A percentile compares a stretch with the other conserved stretches of the same genome.
Conservation (phyloP, 1,284 basidiomycete species). For the Trametes pubescens region DNA sequence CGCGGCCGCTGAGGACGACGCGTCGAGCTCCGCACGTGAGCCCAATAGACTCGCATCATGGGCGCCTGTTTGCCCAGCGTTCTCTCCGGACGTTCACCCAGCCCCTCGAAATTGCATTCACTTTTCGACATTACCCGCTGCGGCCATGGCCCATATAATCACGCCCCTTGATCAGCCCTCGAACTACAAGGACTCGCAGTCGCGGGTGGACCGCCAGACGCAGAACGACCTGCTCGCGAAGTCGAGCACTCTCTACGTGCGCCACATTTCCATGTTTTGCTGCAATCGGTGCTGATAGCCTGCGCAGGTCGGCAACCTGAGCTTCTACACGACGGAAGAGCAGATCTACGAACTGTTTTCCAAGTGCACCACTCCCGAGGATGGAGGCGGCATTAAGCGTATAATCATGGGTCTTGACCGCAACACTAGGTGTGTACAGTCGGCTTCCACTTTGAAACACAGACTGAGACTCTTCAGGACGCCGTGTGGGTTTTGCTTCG, state of each 20-base stretch:
- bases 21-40: slow-evolving; percentile 34
- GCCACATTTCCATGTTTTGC: slow-evolving; percentile 40
- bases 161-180: slow-evolving; percentile 90
- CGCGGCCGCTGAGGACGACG: slow-evolving; percentile 53
- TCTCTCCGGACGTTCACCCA: slow-evolving; percentile 20
- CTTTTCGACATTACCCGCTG: slow-evolving; percentile 9
- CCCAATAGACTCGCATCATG: slow-evolving; percentile 15
- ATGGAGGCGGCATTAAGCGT: slow-evolving; percentile 96
- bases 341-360: slow-evolving; percentile 99
- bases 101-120: slow-evolving; percentile 23
- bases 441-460: slow-evolving; percentile 5
- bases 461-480: slow-evolving; percentile 62
- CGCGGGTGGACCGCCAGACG: slow-evolving; percentile 72
- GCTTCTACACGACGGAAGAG: slow-evolving; percentile 98
- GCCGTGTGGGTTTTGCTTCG: slow-evolving; percentile 99
- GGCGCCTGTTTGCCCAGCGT: slow-evolving; percentile 21
- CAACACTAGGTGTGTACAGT: slow-evolving; percentile 78
- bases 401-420: slow-evolving; percentile 99
- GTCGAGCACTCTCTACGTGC: slow-evolving; percentile 81
- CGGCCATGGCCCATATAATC: slow-evolving; percentile 87
- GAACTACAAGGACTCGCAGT: slow-evolving; percentile 93
- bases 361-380: slow-evolving; percentile 88
- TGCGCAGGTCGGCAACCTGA: slow-evolving; percentile 90
- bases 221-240: slow-evolving; percentile 77
- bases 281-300: slow-evolving; percentile 2